Evolutionary conservation across 208 protist species (phyloP), one percentile per base, ranked within the genome.

Genomic region (Crithidia mellificae): DNA sequence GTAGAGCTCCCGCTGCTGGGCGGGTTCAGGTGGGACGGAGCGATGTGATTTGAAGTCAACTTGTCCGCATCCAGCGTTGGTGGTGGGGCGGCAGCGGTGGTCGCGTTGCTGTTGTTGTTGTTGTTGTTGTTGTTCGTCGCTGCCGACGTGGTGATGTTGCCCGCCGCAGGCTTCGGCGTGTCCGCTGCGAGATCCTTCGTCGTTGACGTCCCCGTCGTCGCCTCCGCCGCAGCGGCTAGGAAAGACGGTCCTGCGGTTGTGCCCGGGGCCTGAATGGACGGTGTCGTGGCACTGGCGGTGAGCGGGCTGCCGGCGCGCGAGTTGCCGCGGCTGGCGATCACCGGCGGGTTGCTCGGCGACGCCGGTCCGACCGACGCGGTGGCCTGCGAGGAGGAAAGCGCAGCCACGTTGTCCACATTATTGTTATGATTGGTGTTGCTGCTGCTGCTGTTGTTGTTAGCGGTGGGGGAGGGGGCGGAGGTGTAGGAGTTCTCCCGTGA

Each of bases 1-100:
- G 46, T 65, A 32, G 46, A 65, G 59, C 59, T 65, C 32, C 34
- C 22, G 34, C 46, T 65, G 46, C 46, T 55, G 44, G 6, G 14
- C 22, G 30, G 29, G 14, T 65, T 65, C 14, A 55, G 46, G 11
- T 24, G n/a, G 20, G 47, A 32, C 3, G 46, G 32, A 4, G 59
- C 59, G 20, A 44, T 32, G 30, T 32, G 19, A 22, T 32, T 53
- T 11, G 44, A 43, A 9, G n/a, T 22, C 29, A 65, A 34, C 47
- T 32, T 44, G 32, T 46, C 59, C 11, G 46, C 29, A 22, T 65
- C 46, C n/a, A 55, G 32, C 19, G 32, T 41, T 3, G 43, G 43
- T 29, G 57, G 43, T 9, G 57, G 9, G 2, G 29, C 36, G 27
- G 27, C 14, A 12, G 50, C 14, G 17, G 14, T 46, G 15, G 41